These are phyloP conservation scores for Themeda triandra DNA, from an alignment of 176 grass and related monocot genomes.

Conservation along the genomic window DNA sequence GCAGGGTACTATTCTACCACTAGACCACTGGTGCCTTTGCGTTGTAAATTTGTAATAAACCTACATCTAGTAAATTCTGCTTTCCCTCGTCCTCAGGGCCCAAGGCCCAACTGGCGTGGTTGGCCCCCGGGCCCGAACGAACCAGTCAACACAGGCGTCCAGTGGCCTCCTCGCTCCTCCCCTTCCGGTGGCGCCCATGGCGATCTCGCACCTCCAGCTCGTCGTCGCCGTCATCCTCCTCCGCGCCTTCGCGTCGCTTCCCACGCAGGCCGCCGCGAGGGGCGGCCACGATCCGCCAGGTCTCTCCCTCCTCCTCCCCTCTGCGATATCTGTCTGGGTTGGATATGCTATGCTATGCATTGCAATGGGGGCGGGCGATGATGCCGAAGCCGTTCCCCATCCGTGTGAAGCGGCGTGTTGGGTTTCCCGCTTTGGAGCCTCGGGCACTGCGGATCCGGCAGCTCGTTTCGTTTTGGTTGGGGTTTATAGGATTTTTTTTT, in stretches of 20 bases:
- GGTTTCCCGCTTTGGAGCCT: background rate
- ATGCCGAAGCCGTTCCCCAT: background rate
- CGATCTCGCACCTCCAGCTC: constrained; percentile 25
- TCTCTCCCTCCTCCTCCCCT: background rate
- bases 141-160: too few relatives aligned
- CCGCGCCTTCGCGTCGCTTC: constrained; percentile 15
- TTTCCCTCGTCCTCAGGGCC: too few relatives aligned
- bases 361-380: background rate
- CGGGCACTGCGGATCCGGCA: background rate
- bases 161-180: background rate
- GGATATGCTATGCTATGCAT: background rate
- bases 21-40: constrained; percentile 24
- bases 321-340: background rate
- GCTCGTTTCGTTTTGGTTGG: background rate
- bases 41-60: too few relatives aligned
- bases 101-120: too few relatives aligned
- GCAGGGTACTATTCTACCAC: constrained; percentile 86
- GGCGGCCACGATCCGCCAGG: constrained; percentile 25
- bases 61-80: too few relatives aligned
- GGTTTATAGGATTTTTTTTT: background rate
- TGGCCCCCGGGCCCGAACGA: too few relatives aligned
- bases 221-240: constrained; percentile 22
- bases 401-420: background rate
- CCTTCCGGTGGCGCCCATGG: constrained; percentile 22
- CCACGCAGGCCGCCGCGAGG: constrained; percentile 3